Conservation (phyloP, 2,329 filamentous ascomycete species). For the Rugonectria rugulosa region DNA sequence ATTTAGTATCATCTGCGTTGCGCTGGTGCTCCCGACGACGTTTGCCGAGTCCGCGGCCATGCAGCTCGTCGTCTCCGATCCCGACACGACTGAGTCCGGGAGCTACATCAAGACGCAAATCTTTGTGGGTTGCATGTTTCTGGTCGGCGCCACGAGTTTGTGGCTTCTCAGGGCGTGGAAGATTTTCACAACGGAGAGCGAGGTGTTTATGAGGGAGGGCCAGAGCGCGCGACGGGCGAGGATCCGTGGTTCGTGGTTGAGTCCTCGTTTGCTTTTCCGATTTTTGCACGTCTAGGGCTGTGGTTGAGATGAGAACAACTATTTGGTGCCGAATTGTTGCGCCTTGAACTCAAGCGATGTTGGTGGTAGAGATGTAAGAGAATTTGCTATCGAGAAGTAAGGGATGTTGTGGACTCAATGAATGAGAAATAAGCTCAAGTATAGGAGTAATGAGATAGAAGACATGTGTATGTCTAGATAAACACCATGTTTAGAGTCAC, state of each 20-base stretch:
- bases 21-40: slow-evolving; percentile 62
- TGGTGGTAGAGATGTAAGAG: too few species aligned
- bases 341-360: too few species aligned
- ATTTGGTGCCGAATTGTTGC: too few species aligned
- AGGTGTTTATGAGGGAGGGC: background rate
- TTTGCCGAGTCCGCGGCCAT: slow-evolving; percentile 60
- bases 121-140: slow-evolving; percentile 68
- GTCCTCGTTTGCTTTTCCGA: slow-evolving; percentile 21
- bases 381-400: too few species aligned
- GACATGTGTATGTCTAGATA: too few species aligned
- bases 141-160: slow-evolving; percentile 61
- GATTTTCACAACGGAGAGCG: slow-evolving; percentile 45
- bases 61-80: slow-evolving; percentile 55
- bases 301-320: too few species aligned
- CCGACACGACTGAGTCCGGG: slow-evolving; percentile 42
- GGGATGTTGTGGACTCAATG: too few species aligned
- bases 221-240: slow-evolving; percentile 5
- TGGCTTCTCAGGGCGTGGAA: slow-evolving; percentile 68
- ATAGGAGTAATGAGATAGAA: too few species aligned
- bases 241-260: slow-evolving; percentile 22
- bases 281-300: slow-evolving; percentile 20
- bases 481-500: too few species aligned
- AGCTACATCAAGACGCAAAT: slow-evolving; percentile 66
- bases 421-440: too few species aligned
- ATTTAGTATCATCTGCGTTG: slow-evolving; percentile 66